Conservation (phyloP, 371 early-diverging fungal species). For the Syncephalastrum monosporum region DNA sequence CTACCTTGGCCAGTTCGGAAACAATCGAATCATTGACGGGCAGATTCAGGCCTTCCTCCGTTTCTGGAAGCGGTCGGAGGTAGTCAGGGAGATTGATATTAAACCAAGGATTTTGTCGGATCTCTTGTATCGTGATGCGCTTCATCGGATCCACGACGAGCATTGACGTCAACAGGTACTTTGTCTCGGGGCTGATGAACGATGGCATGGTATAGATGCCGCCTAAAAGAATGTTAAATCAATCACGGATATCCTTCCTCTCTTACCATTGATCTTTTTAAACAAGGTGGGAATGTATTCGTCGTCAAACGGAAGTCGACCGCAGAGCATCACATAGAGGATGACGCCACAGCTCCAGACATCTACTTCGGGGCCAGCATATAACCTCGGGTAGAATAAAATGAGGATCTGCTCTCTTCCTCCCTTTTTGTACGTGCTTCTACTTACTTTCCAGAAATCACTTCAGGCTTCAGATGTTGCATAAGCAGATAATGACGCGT, state of each 20-base stretch:
- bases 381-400: conserved; percentile 49
- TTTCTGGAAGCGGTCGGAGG: conserved; percentile 71
- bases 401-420: neutral
- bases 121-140: conserved; percentile 89
- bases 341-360: conserved; percentile 99
- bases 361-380: conserved; percentile 98
- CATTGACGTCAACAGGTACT: conserved; percentile 86
- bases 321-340: conserved; percentile 99
- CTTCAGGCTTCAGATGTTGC: conserved; percentile 75
- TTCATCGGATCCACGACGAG: conserved; percentile 95
- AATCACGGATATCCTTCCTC: neutral
- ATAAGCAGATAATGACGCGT: neutral
- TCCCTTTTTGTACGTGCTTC: neutral
- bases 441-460: conserved; percentile 85
- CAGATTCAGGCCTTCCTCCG: conserved; percentile 61
- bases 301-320: conserved; percentile 98
- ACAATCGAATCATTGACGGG: conserved; percentile 78
- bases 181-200: conserved; percentile 82
- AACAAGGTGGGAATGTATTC: conserved; percentile 95
- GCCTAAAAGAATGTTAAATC: conserved; percentile 38
- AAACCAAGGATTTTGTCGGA: conserved; percentile 90
- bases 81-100: conserved; percentile 87
- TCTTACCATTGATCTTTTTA: conserved; percentile 83
- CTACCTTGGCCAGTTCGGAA: conserved; percentile 69
- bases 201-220: conserved; percentile 90